Evolutionary conservation across 257 asterid genomes (phyloP).

Genomic region (Eustoma russellianum): DNA sequence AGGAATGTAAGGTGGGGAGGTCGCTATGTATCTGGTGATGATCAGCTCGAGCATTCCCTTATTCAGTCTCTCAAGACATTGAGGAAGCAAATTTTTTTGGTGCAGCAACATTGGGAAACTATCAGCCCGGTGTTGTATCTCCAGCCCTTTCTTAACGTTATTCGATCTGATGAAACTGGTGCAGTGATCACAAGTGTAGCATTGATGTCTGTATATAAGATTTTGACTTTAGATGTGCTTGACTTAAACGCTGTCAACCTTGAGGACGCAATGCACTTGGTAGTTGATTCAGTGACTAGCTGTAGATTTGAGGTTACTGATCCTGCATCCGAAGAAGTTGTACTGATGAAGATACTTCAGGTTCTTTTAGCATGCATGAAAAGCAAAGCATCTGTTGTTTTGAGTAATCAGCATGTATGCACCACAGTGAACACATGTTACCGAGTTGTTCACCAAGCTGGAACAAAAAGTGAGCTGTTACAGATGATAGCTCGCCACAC

Average conservation of each 20-base stretch:
- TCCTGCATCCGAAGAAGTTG: constrained; percentile 96
- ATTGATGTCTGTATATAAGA: constrained; percentile 80
- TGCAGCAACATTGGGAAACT: constrained; percentile 79
- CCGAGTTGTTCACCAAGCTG: constrained; percentile 91
- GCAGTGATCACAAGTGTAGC: constrained; percentile 93
- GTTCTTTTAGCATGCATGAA: constrained; percentile 93
- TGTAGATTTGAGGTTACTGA: constrained; percentile 96
- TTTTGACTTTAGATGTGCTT: constrained; percentile 76
- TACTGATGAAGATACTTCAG: constrained; percentile 88
- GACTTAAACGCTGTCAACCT: constrained; percentile 57
- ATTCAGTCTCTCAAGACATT: constrained; percentile 79
- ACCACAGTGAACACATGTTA: constrained; percentile 83
- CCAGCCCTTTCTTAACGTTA: constrained; percentile 91
- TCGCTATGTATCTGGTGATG: constrained; percentile 91
- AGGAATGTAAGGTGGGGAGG: constrained; percentile 98
- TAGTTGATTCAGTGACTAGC: constrained; percentile 96
- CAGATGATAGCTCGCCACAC: constrained; percentile 93
- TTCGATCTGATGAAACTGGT: constrained; percentile 95
- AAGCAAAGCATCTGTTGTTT: constrained; percentile 72
- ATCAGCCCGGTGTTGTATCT: constrained; percentile 75
- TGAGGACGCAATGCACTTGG: constrained; percentile 82
- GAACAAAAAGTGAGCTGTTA: constrained; percentile 77
- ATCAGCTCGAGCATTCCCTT: constrained; percentile 90
- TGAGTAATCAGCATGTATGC: constrained; percentile 93
- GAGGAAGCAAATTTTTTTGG: constrained; percentile 68